phyloP scores from a whole-genome alignment of 768 basidiomycete genomes.

The Lactarius indigo region DNA sequence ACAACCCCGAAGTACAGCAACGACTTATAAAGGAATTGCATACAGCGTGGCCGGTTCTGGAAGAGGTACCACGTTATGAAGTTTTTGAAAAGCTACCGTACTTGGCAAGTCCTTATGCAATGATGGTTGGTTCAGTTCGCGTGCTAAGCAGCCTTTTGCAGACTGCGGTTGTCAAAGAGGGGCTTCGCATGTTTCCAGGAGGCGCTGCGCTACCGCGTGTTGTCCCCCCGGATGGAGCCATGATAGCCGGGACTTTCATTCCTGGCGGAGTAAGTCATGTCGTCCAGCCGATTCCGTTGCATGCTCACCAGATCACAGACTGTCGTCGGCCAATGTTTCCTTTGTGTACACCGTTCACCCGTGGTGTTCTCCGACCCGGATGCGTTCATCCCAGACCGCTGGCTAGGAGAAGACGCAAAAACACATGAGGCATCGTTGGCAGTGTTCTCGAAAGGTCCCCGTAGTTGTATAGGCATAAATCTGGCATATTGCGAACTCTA shows the following conservation, averaged over 20 bases:
- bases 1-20: background rate
- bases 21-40: background rate
- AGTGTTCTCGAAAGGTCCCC: background rate
- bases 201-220: conserved; percentile 11
- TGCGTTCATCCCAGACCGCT: background rate
- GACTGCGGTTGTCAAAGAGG: background rate
- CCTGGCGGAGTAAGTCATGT: background rate
- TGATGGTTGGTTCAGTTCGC: background rate
- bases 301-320: background rate
- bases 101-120: background rate
- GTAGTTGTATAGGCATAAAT: background rate
- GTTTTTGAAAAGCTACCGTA: background rate
- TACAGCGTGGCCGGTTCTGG: background rate
- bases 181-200: background rate
- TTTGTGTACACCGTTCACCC: background rate
- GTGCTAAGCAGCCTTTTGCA: background rate
- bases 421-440: background rate
- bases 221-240: conserved; percentile 19
- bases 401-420: background rate
- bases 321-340: background rate
- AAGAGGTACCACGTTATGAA: background rate
- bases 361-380: background rate
- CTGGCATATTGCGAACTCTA: background rate
- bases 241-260: conserved; percentile 10
- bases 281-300: background rate